A percentile compares a stretch with the other conserved stretches of the same genome.
Conservation (phyloP, 2,329 filamentous ascomycete genomes). For the Acephala macrosclerotiorum region DNA sequence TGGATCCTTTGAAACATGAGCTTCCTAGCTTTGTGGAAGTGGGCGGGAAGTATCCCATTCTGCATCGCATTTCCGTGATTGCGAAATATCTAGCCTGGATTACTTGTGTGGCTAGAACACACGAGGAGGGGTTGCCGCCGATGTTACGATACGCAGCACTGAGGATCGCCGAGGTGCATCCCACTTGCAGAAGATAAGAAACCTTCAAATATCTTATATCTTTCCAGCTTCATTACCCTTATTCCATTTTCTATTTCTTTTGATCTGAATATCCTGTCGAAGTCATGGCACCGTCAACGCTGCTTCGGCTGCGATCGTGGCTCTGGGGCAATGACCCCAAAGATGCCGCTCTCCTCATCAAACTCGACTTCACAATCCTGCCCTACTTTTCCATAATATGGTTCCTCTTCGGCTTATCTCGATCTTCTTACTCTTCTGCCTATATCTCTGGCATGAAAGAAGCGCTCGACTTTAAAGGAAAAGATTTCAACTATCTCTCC, state of each 20-base stretch:
- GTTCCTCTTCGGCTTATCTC: slow-evolving; percentile 50
- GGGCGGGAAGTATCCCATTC: no score
- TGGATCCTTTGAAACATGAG: no score
- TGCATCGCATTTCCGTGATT: no score
- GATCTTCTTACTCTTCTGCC: slow-evolving; percentile 51
- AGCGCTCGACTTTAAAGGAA: slow-evolving; percentile 47
- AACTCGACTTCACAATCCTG: slow-evolving; percentile 48
- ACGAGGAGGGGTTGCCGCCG: no score
- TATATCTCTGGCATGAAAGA: slow-evolving; percentile 49
- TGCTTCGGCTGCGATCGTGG: slow-evolving; percentile 11
- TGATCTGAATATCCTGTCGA: background rate
- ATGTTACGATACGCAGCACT: background rate
- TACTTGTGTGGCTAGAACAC: no score
- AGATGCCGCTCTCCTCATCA: slow-evolving; percentile 37
- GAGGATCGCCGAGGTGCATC: background rate
- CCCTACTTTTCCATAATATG: slow-evolving; percentile 55
- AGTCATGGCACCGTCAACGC: slow-evolving; percentile 1
- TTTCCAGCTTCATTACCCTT: background rate
- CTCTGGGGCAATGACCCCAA: slow-evolving; percentile 23
- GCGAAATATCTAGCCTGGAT: no score
- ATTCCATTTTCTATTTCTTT: background rate
- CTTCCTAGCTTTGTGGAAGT: no score
- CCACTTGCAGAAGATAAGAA: background rate
- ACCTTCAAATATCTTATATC: no score
- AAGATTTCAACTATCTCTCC: slow-evolving; percentile 51